Evolutionary conservation across 192 early-diverging fungal species (phyloP), one percentile per base, ranked within the genome.

Genomic region (Coemansia sp.): DNA sequence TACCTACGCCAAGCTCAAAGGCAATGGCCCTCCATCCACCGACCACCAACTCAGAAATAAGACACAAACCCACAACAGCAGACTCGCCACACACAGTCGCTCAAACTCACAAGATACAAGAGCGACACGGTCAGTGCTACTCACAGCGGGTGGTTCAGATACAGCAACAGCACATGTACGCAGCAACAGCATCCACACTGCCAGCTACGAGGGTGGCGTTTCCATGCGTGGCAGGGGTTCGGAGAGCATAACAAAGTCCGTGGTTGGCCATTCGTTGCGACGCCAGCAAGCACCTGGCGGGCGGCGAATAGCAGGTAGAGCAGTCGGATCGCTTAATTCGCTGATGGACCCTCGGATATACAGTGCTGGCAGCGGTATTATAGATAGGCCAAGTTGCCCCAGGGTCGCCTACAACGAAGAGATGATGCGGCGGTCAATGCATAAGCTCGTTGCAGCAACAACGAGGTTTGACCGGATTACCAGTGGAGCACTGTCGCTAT

Each of bases 401-500:
- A 41, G 32, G 9, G 52, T 50, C 11, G 55, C 64, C 1, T 49
- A 67, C 37, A 50, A 67, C 15, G 60, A 66, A n/a, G 60, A 64
- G 34, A 50, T 25, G 6, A 74, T 74, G 71, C 71, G 71, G 14
- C 47, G 58, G 41, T 64, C 64, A 5, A 44, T 66, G n/a, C 71
- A 74, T n/a, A 45, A 56, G 4, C 19, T 74, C n/a, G 60, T 74
- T 9, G 62, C 71, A 13, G 58, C 64, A 1, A 74, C 71, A 11
- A 64, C 71, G 9, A 58, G 48, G 3, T 74, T 67, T 54, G 71
- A 74, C 32, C 46, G 56, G 25, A 44, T 74, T 5, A 60, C 71
- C 6, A 30, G 27, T 7, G 60, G 60, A 3, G 59, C 71, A 30
- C 52, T 74, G 33, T 45, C 71, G 14, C 20, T 67, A 18, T 27